A percentile compares a stretch with the other conserved stretches of the same genome.
phyloP scores from a whole-genome alignment of 495 filamentous ascomycete species.

The Lentithecium fluviatile region DNA sequence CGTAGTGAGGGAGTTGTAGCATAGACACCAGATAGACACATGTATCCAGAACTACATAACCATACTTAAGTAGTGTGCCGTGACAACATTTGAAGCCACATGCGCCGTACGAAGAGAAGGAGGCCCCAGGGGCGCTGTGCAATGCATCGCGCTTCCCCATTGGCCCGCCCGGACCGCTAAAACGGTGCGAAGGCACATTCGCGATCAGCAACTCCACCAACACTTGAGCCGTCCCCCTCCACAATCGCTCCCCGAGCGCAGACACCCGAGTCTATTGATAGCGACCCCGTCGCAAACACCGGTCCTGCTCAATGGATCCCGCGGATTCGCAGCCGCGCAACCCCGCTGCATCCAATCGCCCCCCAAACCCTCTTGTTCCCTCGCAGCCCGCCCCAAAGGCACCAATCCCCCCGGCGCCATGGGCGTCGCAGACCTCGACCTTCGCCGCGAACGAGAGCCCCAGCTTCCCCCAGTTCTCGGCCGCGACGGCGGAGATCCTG shows the following conservation, averaged over 20 bases:
- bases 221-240: not conserved
- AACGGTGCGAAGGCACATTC: too few species aligned
- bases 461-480: conserved; percentile 33
- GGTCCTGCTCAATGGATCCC: conserved; percentile 2
- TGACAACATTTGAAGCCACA: too few species aligned
- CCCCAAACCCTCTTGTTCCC: not conserved
- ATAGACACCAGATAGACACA: not conserved
- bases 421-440: conserved; percentile 5
- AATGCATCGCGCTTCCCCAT: too few species aligned
- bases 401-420: conserved; percentile 1
- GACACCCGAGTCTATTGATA: not conserved
- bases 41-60: too few species aligned
- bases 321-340: not conserved
- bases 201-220: not conserved
- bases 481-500: conserved; percentile 35
- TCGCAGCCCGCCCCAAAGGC: not conserved
- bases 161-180: too few species aligned
- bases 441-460: not conserved
- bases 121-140: too few species aligned
- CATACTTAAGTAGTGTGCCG: too few species aligned
- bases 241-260: conserved; percentile 1
- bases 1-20: conserved; percentile 66
- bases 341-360: conserved; percentile 5
- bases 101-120: too few species aligned
- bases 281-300: conserved; percentile 6